These are phyloP conservation scores for Myxozyma melibiosi DNA, from an alignment of 805 yeast species.

Conservation along the genomic window DNA sequence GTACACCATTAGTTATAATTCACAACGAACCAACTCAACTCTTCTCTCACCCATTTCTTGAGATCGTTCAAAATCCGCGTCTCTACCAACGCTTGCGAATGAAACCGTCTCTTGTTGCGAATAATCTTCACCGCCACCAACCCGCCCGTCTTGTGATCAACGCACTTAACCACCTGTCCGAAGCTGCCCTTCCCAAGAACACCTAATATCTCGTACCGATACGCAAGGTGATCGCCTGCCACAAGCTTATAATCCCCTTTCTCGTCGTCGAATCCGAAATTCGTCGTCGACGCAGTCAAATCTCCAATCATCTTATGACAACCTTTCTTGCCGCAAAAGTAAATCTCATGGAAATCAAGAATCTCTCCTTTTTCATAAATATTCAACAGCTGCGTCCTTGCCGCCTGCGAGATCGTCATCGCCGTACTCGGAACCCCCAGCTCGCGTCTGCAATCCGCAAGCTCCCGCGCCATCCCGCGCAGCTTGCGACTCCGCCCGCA, in stretches of 20 bases:
- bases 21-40: not conserved
- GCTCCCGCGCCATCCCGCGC: conserved; percentile 18
- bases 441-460: conserved; percentile 3
- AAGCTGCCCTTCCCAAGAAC: conserved; percentile 78
- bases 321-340: conserved; percentile 52
- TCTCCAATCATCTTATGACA: conserved; percentile 34
- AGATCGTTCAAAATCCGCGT: conserved; percentile 64
- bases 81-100: conserved; percentile 76
- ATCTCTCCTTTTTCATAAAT: conserved; percentile 66
- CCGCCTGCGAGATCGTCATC: conserved; percentile 18
- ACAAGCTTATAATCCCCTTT: conserved; percentile 61
- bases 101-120: conserved; percentile 71
- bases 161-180: conserved; percentile 72
- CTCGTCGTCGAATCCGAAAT: conserved; percentile 74
- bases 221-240: conserved; percentile 72
- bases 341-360: conserved; percentile 51
- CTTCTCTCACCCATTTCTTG: conserved; percentile 36
- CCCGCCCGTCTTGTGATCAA: conserved; percentile 62
- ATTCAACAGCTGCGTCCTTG: conserved; percentile 41
- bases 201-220: conserved; percentile 63
- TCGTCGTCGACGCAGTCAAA: conserved; percentile 38
- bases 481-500: conserved; percentile 8
- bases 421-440: not conserved
- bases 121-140: conserved; percentile 76
- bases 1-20: too few species aligned